These are phyloP conservation scores for Crinitomyces ghanaensis DNA, from an alignment of 805 yeast genomes.

Conservation along the genomic window DNA sequence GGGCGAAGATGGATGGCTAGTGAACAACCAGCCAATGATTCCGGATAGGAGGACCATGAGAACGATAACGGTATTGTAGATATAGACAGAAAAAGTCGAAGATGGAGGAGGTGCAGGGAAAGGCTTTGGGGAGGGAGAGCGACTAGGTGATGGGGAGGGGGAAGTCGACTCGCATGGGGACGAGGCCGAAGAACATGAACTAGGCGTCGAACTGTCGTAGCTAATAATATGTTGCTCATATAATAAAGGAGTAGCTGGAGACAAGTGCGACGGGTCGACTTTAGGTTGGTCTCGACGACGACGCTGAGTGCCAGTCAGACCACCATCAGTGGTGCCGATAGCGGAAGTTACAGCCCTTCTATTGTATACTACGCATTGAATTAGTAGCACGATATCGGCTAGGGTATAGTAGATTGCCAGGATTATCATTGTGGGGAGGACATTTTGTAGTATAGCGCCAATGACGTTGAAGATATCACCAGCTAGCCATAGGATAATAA, in stretches of 20 bases:
- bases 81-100: no score
- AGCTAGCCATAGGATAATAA: slow-evolving; percentile 80
- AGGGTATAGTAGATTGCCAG: slow-evolving; percentile 86
- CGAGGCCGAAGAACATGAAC: no score
- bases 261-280: slow-evolving; percentile 66
- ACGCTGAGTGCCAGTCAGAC: no score
- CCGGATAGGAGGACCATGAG: slow-evolving; percentile 64
- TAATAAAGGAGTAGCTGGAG: slow-evolving; percentile 78
- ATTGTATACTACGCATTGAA: slow-evolving; percentile 78
- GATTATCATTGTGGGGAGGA: slow-evolving; percentile 81
- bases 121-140: slow-evolving; percentile 3
- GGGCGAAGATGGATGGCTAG: slow-evolving; percentile 32
- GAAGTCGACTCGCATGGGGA: no score
- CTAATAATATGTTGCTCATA: no score
- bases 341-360: slow-evolving; percentile 32
- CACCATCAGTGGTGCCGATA: no score
- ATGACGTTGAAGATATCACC: slow-evolving; percentile 92
- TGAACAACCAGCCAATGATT: slow-evolving; percentile 73
- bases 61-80: slow-evolving; percentile 39
- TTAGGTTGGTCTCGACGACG: slow-evolving; percentile 22
- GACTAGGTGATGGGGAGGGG: no score
- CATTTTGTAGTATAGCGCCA: slow-evolving; percentile 84
- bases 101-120: no score
- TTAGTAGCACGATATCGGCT: slow-evolving; percentile 74
- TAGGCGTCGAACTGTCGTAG: no score